Conservation (phyloP, 2,329 filamentous ascomycete species). For the Sporothrix sp. region DNA sequence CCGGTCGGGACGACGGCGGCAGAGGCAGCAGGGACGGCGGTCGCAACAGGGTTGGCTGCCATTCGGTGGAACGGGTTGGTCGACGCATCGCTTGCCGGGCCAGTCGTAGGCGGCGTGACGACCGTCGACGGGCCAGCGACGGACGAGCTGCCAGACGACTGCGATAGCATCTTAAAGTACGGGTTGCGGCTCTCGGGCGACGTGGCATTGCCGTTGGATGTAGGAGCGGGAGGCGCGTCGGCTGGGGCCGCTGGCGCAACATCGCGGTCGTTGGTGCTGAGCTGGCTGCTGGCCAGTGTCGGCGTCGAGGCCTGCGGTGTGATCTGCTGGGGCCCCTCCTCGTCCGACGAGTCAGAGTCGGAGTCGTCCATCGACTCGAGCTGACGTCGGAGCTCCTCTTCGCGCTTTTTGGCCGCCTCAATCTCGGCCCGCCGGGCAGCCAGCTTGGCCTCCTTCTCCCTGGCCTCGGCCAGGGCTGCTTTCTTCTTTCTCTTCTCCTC, state of each 20-base stretch:
- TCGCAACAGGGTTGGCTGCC: slow-evolving; percentile 48
- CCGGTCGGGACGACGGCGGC: slow-evolving; percentile 36
- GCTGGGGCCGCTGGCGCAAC: slow-evolving; percentile 38
- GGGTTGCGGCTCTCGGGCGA: slow-evolving; percentile 81
- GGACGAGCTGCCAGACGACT: slow-evolving; percentile 47
- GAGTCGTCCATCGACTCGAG: slow-evolving; percentile 67
- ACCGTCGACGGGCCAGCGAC: slow-evolving; percentile 21
- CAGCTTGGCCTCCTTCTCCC: slow-evolving; percentile 77
- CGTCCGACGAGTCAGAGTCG: slow-evolving; percentile 56
- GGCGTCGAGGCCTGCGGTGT: slow-evolving; percentile 52
- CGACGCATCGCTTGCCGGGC: slow-evolving; percentile 48
- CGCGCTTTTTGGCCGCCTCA: slow-evolving; percentile 80
- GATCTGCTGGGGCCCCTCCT: slow-evolving; percentile 63
- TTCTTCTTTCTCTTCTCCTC: slow-evolving; percentile 92
- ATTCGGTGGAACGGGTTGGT: slow-evolving; percentile 95
- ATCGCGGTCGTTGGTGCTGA: slow-evolving; percentile 46
- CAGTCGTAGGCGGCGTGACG: slow-evolving; percentile 25
- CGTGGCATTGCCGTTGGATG: slow-evolving; percentile 41
- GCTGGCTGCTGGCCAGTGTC: slow-evolving; percentile 41
- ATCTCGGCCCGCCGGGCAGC: slow-evolving; percentile 83
- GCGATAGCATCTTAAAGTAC: slow-evolving; percentile 82
- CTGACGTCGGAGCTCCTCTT: slow-evolving; percentile 80
- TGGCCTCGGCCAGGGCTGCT: slow-evolving; percentile 74
- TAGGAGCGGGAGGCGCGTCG: slow-evolving; percentile 10
- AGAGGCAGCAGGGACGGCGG: slow-evolving; percentile 32